phyloP scores from a whole-genome alignment of 352 stramenopile species.

The Globisporangium emineosum region DNA sequence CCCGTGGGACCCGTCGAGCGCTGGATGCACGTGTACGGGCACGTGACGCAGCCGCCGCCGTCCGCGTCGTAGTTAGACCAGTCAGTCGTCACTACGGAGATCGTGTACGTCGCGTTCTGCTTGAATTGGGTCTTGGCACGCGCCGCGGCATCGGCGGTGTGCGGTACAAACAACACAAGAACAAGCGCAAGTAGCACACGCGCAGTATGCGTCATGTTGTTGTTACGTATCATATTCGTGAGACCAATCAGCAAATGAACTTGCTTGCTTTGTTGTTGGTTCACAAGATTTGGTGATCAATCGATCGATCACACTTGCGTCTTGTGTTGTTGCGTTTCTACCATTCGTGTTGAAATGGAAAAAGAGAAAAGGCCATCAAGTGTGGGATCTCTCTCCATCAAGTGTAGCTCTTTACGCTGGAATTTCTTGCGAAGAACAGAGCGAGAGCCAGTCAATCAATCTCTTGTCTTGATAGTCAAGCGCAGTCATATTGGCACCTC shows the following conservation, averaged over 20 bases:
- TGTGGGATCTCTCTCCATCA: background rate
- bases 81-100: slow-evolving; percentile 60
- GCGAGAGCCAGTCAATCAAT: background rate
- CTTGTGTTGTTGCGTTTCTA: background rate
- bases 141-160: slow-evolving; percentile 5
- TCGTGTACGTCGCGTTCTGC: slow-evolving; percentile 59
- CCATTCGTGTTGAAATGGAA: background rate
- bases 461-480: background rate
- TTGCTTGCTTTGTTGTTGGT: background rate
- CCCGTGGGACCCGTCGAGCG: slow-evolving; percentile 63
- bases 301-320: background rate
- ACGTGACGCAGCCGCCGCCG: slow-evolving; percentile 71
- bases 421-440: background rate
- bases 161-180: background rate
- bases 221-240: background rate
- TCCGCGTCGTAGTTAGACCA: slow-evolving; percentile 83
- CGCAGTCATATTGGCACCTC: background rate
- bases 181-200: background rate
- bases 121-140: slow-evolving; percentile 47
- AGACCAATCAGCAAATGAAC: background rate
- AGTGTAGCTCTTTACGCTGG: background rate
- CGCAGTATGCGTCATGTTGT: background rate
- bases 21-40: slow-evolving; percentile 80
- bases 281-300: background rate
- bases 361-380: background rate